Base-by-base conservation (phyloP, 768 basidiomycete species). In the Suillus brevipes region DNA sequence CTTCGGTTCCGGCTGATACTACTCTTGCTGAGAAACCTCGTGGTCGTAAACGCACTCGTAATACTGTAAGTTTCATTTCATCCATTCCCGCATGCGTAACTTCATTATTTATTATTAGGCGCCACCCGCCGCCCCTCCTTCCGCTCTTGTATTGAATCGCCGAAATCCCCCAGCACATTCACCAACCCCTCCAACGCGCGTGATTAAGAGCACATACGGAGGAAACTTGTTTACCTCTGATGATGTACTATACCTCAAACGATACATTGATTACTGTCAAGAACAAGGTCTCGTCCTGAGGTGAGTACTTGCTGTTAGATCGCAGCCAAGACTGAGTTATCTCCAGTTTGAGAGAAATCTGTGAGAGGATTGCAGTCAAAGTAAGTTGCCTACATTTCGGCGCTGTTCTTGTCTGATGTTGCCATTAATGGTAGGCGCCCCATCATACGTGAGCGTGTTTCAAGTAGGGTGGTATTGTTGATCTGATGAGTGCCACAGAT, bases 201-300 rank as follows among this genome's bases (percentile, higher is more conserved):
- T 94, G 25, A 88, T 95, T 73, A 94, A 92, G 77, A 94, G 92
- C 70, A 94, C 92, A 0, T 94, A 94, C 70, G 93, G 93, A 52
- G 93, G 93, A 16, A 94, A 95, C 72, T 74, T 94, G 45, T 95
- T 95, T 71, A 95, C 93, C 0, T 83, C 88, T 2, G 93, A 94
- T 57, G 93, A 95, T 72, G 86, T 95, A 49, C 63, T 85, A 42
- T 95, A 94, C 74, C 82, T 95, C 66, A 92, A 93, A 72, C 89
- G 87, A 73, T 95, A 95, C 73, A 95, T 95, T 55, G 91, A 94
- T 69, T 95, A 93, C 70, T 95, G 93, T 71, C 92, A 93, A 71
- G 91, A 94, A 63, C 90, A 94, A 74, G 92, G 93, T 43, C 75
- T 93, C 9, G 91, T 94, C 10, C 79, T 95, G 52, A 93, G 90